A percentile compares a stretch with the other conserved stretches of the same genome.
Conservation (phyloP, 2,329 filamentous ascomycete species). For the Teratosphaeriaceae sp. region DNA sequence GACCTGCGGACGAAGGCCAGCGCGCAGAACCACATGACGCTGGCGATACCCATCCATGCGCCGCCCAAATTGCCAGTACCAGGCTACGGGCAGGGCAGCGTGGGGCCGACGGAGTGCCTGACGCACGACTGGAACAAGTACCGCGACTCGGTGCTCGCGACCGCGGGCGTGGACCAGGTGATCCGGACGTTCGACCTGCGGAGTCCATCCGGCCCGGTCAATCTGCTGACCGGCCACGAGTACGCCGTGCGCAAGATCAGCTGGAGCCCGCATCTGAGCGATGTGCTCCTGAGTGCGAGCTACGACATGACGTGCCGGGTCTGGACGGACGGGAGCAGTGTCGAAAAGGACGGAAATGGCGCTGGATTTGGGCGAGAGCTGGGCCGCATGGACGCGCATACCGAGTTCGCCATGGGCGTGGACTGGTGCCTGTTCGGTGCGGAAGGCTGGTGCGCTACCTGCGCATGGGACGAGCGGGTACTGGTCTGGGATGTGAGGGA, state of each 20-base stretch:
- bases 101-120: slow-evolving; percentile 71
- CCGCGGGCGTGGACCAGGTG: slow-evolving; percentile 78
- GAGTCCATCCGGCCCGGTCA: slow-evolving; percentile 65
- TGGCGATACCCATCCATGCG: slow-evolving; percentile 77
- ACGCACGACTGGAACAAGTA: slow-evolving; percentile 99
- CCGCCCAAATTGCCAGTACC: slow-evolving; percentile 48
- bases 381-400: slow-evolving; percentile 85
- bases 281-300: slow-evolving; percentile 79
- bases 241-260: slow-evolving; percentile 81
- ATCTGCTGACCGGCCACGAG: slow-evolving; percentile 74
- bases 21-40: slow-evolving; percentile 78
- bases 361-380: slow-evolving; percentile 50
- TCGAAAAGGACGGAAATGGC: slow-evolving; percentile 34
- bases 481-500: slow-evolving; percentile 84
- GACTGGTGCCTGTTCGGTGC: slow-evolving; percentile 97
- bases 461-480: slow-evolving; percentile 88
- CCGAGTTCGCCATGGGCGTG: slow-evolving; percentile 91
- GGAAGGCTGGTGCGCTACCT: slow-evolving; percentile 91
- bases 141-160: slow-evolving; percentile 73
- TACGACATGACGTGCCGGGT: slow-evolving; percentile 98
- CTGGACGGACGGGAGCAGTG: slow-evolving; percentile 74
- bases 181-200: slow-evolving; percentile 90
- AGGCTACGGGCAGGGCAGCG: slow-evolving; percentile 33
- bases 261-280: slow-evolving; percentile 91
- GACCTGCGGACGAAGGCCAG: slow-evolving; percentile 82